These are phyloP conservation scores for Solanum tarapatanum DNA, from an alignment of 257 asterid species.

Conservation along the genomic window DNA sequence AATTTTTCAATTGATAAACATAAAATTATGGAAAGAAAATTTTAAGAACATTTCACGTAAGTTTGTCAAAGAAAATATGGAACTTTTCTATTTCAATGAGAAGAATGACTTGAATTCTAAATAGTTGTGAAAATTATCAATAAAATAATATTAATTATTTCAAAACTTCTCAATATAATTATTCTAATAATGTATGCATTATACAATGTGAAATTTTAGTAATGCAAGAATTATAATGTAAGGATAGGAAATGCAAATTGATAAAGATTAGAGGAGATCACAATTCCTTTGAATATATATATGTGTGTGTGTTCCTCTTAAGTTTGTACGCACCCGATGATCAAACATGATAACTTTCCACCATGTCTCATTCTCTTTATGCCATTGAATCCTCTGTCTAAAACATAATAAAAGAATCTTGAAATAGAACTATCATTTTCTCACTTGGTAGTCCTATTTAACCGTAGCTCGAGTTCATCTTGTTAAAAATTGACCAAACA, in stretches of 20 bases:
- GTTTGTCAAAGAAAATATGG: no score
- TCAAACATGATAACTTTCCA: slow-evolving; percentile 22
- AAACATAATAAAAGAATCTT: slow-evolving; percentile 39
- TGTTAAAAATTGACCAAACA: slow-evolving; percentile 8
- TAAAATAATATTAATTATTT: no score
- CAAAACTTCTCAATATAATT: background rate
- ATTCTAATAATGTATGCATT: background rate
- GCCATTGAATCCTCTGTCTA: slow-evolving; percentile 27
- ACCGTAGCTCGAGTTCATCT: slow-evolving; percentile 11
- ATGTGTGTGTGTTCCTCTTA: slow-evolving; percentile 13
- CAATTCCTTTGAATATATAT: slow-evolving; percentile 1
- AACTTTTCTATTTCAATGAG: background rate
- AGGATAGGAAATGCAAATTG: background rate
- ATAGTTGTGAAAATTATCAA: no score
- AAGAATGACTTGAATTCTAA: no score
- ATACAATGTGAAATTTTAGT: background rate
- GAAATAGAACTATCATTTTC: slow-evolving; percentile 6
- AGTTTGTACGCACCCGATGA: slow-evolving; percentile 1
- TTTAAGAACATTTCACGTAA: no score
- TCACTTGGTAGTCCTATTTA: slow-evolving; percentile 17
- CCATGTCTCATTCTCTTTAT: slow-evolving; percentile 24
- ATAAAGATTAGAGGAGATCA: background rate
- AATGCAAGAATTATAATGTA: no score
- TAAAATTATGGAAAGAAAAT: no score
- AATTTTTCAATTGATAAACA: no score